These are phyloP conservation scores for Dissophora ornata DNA, from an alignment of 192 early-diverging fungal genomes.

Conservation along the genomic window DNA sequence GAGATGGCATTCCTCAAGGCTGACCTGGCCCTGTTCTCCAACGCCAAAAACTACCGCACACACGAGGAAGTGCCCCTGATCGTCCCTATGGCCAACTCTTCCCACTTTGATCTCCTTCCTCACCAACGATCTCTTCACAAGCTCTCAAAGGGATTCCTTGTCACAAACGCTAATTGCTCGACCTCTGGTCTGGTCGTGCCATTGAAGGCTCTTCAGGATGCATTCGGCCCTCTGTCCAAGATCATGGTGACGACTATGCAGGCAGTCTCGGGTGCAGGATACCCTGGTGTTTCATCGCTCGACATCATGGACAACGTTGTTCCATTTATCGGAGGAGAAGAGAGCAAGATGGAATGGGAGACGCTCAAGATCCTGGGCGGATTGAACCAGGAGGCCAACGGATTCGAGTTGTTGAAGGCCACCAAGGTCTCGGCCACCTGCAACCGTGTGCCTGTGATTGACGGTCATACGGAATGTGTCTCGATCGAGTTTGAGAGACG, in stretches of 20 bases:
- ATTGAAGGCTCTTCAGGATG: slow-evolving; percentile 88
- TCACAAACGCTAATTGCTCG: slow-evolving; percentile 99
- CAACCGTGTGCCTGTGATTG: slow-evolving; percentile 96
- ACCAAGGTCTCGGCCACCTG: slow-evolving; percentile 93
- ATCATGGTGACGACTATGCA: slow-evolving; percentile 94
- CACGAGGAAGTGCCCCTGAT: slow-evolving; percentile 89
- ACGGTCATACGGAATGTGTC: slow-evolving; percentile 95
- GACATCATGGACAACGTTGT: slow-evolving; percentile 98
- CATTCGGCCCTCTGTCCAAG: slow-evolving; percentile 86
- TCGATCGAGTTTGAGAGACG: slow-evolving; percentile 84
- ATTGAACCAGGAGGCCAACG: slow-evolving; percentile 61
- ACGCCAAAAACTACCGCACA: slow-evolving; percentile 97
- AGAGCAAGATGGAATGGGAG: slow-evolving; percentile 97
- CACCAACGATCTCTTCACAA: slow-evolving; percentile 74
- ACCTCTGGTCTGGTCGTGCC: slow-evolving; percentile 95
- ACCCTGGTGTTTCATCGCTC: slow-evolving; percentile 94
- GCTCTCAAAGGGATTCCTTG: slow-evolving; percentile 83
- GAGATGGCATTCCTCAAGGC: slow-evolving; percentile 91
- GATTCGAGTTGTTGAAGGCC: slow-evolving; percentile 62
- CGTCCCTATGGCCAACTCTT: slow-evolving; percentile 92
- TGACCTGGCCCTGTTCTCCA: slow-evolving; percentile 93
- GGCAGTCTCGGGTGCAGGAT: slow-evolving; percentile 97
- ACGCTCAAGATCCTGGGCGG: slow-evolving; percentile 91
- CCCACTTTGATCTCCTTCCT: slow-evolving; percentile 85
- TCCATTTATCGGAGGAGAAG: slow-evolving; percentile 94